Conservation (phyloP, 345 rosid species). For the Acer negundo region DNA sequence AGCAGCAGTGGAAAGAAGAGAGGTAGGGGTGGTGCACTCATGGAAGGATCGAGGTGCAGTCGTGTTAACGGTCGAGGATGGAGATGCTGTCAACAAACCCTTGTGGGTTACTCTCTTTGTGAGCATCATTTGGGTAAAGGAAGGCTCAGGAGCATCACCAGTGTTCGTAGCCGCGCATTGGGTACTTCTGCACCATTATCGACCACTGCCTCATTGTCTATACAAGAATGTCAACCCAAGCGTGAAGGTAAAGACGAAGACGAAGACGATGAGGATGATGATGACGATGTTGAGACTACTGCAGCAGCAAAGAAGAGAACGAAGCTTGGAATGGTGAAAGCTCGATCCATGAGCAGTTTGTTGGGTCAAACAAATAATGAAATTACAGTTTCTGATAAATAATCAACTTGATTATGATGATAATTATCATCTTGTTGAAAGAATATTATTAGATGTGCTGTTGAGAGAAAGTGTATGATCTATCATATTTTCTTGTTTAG, state of each 20-base stretch:
- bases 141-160: constrained; percentile 72
- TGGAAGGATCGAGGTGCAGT: constrained; percentile 94
- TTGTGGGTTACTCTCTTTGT: constrained; percentile 89
- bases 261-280: too few species aligned
- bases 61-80: constrained; percentile 97
- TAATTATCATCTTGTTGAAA: not conserved
- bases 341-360: constrained; percentile 91
- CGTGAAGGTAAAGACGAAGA: too few species aligned
- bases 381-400: constrained; percentile 14
- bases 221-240: too few species aligned
- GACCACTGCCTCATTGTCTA: too few species aligned
- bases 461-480: not conserved
- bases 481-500: not conserved
- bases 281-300: not conserved
- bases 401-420: not conserved
- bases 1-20: constrained; percentile 41
- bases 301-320: constrained; percentile 49
- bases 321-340: constrained; percentile 91
- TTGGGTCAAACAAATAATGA: constrained; percentile 52
- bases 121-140: constrained; percentile 98
- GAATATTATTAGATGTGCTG: not conserved
- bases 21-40: constrained; percentile 48
- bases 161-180: constrained; percentile 40
- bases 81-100: constrained; percentile 94
- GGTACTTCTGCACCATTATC: constrained; percentile 5